These are phyloP conservation scores for Neurospora tetraspora DNA, from an alignment of 495 filamentous ascomycete species.

Conservation along the genomic window DNA sequence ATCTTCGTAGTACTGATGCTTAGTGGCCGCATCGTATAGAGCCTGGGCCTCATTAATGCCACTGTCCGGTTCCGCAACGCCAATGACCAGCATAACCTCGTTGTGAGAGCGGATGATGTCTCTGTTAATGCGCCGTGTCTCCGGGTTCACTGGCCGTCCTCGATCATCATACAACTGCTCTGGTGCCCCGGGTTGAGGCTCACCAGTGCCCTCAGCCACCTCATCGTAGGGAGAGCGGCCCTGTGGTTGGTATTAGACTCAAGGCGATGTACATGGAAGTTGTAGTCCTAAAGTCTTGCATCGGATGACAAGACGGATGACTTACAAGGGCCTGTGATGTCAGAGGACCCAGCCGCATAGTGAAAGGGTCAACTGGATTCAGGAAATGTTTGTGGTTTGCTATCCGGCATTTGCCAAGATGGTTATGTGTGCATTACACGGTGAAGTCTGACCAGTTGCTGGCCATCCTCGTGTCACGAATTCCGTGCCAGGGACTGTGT, in stretches of 20 bases:
- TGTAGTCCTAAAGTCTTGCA: background rate
- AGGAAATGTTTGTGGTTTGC: background rate
- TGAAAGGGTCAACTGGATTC: background rate
- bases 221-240: slow-evolving; percentile 66
- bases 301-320: too few relatives aligned
- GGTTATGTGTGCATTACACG: background rate
- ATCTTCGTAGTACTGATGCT: slow-evolving; percentile 30
- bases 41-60: slow-evolving; percentile 15
- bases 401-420: background rate
- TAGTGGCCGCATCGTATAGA: slow-evolving; percentile 10
- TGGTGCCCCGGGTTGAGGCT: slow-evolving; percentile 36
- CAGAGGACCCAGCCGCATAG: slow-evolving; percentile 31
- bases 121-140: slow-evolving; percentile 38
- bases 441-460: background rate
- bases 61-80: slow-evolving; percentile 40
- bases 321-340: slow-evolving; percentile 42
- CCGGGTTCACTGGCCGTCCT: slow-evolving; percentile 56
- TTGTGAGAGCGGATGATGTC: slow-evolving; percentile 46
- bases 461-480: background rate
- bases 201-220: slow-evolving; percentile 36
- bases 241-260: slow-evolving; percentile 23
- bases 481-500: background rate
- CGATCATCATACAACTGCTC: slow-evolving; percentile 59
- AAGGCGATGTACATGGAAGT: background rate
- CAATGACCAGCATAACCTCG: slow-evolving; percentile 47